phyloP scores from a whole-genome alignment of 129 eudicot species.

The Artemisia argyi region DNA sequence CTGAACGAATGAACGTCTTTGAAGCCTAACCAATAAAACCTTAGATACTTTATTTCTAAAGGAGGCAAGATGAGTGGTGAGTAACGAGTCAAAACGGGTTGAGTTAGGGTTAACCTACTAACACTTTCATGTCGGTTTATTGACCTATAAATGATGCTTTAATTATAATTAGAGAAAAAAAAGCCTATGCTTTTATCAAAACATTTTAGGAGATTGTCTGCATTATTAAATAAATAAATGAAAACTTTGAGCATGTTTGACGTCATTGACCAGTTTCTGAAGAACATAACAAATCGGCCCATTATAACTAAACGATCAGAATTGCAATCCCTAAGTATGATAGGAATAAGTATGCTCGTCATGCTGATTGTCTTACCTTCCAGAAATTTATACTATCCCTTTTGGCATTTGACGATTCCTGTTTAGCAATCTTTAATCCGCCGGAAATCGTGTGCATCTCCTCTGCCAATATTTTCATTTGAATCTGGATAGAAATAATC shows the following conservation, averaged over 20 bases:
- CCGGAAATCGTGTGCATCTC: slow-evolving; percentile 92
- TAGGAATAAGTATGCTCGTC: slow-evolving; percentile 1
- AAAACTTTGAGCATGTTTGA: too few relatives aligned
- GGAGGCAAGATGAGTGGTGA: neutral
- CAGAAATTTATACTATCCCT: slow-evolving; percentile 68
- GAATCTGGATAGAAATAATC: slow-evolving; percentile 51
- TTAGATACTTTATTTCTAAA: neutral
- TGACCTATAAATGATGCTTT: too few relatives aligned
- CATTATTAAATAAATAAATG: too few relatives aligned
- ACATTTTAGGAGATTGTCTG: too few relatives aligned
- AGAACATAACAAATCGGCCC: neutral
- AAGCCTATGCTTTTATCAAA: too few relatives aligned
- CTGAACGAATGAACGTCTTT: slow-evolving; percentile 74
- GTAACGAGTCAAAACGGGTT: too few relatives aligned
- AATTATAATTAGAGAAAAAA: too few relatives aligned
- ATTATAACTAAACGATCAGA: too few relatives aligned
- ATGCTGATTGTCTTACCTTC: slow-evolving; percentile 41
- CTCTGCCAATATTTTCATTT: slow-evolving; percentile 80
- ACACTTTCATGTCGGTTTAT: too few relatives aligned
- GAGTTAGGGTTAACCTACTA: too few relatives aligned
- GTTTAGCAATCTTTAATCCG: slow-evolving; percentile 81
- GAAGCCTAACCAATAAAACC: slow-evolving; percentile 49
- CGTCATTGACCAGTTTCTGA: too few relatives aligned
- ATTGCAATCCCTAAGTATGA: neutral
- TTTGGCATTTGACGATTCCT: slow-evolving; percentile 79